These are phyloP conservation scores for Neonectria sp. DNA, from an alignment of 2,329 filamentous ascomycete species.

Conservation along the genomic window DNA sequence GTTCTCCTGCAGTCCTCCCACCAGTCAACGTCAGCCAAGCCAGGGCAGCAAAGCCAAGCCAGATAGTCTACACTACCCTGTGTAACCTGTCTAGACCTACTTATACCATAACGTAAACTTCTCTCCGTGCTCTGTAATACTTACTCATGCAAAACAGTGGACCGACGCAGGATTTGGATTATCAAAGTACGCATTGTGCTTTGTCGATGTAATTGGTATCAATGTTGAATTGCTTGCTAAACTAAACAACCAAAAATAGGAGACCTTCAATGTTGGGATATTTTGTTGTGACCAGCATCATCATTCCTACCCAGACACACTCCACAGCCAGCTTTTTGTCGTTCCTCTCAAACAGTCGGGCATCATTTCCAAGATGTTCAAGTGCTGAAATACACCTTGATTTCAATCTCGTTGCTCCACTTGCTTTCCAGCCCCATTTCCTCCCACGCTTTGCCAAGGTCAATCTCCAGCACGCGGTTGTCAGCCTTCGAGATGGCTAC, in stretches of 20 bases:
- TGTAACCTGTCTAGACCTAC: too few relatives aligned
- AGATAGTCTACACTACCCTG: too few relatives aligned
- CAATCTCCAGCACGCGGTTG: slow-evolving; percentile 79
- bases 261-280: not conserved
- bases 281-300: not conserved
- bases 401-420: slow-evolving; percentile 85
- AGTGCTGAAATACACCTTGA: slow-evolving; percentile 72
- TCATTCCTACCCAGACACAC: not conserved
- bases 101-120: too few relatives aligned
- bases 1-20: not conserved
- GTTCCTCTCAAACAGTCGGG: not conserved
- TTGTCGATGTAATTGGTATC: not conserved
- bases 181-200: not conserved
- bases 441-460: slow-evolving; percentile 83
- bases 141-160: too few relatives aligned
- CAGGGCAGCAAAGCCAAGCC: not conserved
- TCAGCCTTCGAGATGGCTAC: slow-evolving; percentile 71
- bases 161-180: not conserved
- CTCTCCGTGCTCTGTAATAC: too few relatives aligned
- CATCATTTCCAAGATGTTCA: slow-evolving; percentile 34
- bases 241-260: not conserved
- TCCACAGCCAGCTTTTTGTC: not conserved
- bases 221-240: not conserved
- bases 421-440: slow-evolving; percentile 78
- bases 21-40: slow-evolving; percentile 1